Evolutionary conservation across 768 basidiomycete species (phyloP).

Genomic region (Mycena latifolia): DNA sequence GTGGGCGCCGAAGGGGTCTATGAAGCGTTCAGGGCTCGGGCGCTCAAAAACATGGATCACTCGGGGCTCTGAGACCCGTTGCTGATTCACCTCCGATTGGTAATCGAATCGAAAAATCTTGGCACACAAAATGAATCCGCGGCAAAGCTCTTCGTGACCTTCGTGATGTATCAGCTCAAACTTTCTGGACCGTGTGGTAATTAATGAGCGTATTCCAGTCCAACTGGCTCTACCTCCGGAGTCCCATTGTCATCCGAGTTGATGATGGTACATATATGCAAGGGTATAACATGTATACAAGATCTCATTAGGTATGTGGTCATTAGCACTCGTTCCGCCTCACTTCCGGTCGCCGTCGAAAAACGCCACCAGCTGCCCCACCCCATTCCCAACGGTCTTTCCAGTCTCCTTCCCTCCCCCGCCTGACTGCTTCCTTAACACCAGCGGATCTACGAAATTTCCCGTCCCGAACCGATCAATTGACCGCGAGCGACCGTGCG

Average conservation of each 20-base stretch:
- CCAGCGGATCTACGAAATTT: constrained; percentile 84
- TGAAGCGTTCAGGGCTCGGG: background rate
- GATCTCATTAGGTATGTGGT: constrained; percentile 2
- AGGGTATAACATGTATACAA: constrained; percentile 26
- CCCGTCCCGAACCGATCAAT: constrained; percentile 55
- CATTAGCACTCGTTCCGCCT: constrained; percentile 14
- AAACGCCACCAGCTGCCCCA: constrained; percentile 87
- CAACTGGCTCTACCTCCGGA: no score
- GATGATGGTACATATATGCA: no score
- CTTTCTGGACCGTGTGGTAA: no score
- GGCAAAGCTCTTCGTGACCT: no score
- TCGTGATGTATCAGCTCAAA: no score
- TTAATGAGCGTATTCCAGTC: no score
- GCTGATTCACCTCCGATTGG: background rate
- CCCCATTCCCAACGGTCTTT: constrained; percentile 54
- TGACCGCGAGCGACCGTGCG: constrained; percentile 51
- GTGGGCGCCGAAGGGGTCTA: background rate
- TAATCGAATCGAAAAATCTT: no score
- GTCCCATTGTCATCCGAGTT: no score
- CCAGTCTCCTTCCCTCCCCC: constrained; percentile 56
- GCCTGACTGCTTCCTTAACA: constrained; percentile 74
- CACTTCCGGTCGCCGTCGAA: constrained; percentile 72
- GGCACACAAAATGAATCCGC: no score
- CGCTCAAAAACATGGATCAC: no score
- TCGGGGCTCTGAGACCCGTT: constrained; percentile 1